Evolutionary conservation across 116 monocot genomes (phyloP), one percentile per base, ranked within the genome.

Genomic region (Thalassia testudinum): DNA sequence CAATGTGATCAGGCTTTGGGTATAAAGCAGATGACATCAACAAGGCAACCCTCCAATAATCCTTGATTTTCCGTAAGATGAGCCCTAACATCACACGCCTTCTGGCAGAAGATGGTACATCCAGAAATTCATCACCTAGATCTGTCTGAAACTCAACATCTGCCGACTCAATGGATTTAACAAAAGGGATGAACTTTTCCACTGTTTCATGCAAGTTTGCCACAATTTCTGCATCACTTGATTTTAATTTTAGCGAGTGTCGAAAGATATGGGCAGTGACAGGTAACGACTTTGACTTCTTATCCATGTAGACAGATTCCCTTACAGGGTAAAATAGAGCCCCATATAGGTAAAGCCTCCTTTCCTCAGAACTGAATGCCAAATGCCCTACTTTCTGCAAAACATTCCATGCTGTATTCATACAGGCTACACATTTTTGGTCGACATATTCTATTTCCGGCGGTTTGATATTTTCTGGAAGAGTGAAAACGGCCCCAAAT

Each of bases 31-130:
- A 66, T 37, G 85, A 87, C 21, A 81, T 49, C 54, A 88, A 43
- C 69, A 95, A 68, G 18, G 79, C 81, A 57, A 77, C 82, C 52
- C 79, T 77, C 95, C 95, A 95, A 59, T 66, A 88, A 37, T 79
- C 74, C 71, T 88, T 95, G 47, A 85, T 81, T 61, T 88, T 71
- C 6, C 82, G 65, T 21, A 95, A 65, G 27, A 88, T 63, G 50
- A 95, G 58, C 43, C 88, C 95, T 72, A 81, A 72, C 57, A 79
- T 75, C 56, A 95, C 78, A 48, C 95, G 66, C 48, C 50, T 78
- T 56, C 49, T 68, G 1, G 74, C 71, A 65, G 42, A 37, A 13
- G 10, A 47, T 49, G 85, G 66, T 43, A 82, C 60, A 34, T 76
- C 76, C 27, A 73, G 73, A 54, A 53, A 76, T 34, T 87, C 84